A percentile compares a stretch with the other conserved stretches of the same genome.
Evolutionary conservation across 371 early-diverging fungal genomes (phyloP).

Genomic region (Chytridium lagenaria): DNA sequence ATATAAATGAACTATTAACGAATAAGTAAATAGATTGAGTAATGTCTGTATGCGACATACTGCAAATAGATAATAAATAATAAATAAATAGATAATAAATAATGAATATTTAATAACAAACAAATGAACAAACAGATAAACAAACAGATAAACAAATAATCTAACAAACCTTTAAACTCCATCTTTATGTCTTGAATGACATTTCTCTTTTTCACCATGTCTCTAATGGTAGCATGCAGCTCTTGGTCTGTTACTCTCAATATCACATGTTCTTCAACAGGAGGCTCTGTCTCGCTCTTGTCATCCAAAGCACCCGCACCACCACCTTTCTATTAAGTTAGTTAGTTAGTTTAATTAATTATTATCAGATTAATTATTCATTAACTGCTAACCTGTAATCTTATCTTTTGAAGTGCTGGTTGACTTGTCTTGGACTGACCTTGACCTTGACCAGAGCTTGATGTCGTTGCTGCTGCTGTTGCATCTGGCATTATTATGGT

Average conservation of each 20-base stretch:
- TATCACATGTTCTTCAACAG: constrained; percentile 61
- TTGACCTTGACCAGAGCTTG: not conserved
- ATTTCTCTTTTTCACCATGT: constrained; percentile 71
- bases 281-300: constrained; percentile 36
- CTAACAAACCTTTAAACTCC: constrained; percentile 45
- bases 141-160: no score
- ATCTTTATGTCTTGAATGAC: constrained; percentile 71
- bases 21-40: no score
- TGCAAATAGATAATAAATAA: no score
- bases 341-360: not conserved
- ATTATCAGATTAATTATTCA: no score
- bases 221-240: constrained; percentile 67
- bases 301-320: constrained; percentile 20
- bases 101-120: no score
- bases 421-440: no score
- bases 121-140: no score
- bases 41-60: no score
- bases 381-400: not conserved
- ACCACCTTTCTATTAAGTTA: not conserved
- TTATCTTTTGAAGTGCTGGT: not conserved
- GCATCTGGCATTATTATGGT: no score
- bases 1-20: no score
- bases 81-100: no score
- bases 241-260: constrained; percentile 75
- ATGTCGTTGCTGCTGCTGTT: not conserved